Evolutionary conservation across 176 grass and related monocot species (phyloP).

Genomic region (Triticum aestivum): DNA sequence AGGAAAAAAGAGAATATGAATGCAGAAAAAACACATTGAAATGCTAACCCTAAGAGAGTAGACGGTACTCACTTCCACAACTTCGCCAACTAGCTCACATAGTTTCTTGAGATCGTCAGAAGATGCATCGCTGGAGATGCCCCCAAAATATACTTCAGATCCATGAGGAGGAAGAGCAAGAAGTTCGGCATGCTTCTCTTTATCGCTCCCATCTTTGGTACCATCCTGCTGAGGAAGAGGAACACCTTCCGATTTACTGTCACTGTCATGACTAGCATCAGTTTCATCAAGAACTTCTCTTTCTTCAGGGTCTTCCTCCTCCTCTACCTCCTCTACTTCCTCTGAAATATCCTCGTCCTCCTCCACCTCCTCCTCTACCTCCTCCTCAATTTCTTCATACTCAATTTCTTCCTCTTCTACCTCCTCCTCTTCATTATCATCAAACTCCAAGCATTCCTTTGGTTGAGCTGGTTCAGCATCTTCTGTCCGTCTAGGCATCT

Average conservation of each 20-base stretch:
- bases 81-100: slow-evolving; percentile 76
- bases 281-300: slow-evolving; percentile 11
- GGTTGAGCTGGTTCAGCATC: slow-evolving; percentile 39
- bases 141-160: slow-evolving; percentile 79
- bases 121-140: slow-evolving; percentile 54
- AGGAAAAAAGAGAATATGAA: slow-evolving; percentile 9
- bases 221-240: slow-evolving; percentile 16
- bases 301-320: slow-evolving; percentile 52
- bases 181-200: slow-evolving; percentile 55
- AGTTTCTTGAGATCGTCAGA: slow-evolving; percentile 75
- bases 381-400: slow-evolving; percentile 68
- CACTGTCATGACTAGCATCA: slow-evolving; percentile 22
- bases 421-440: slow-evolving; percentile 53
- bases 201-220: slow-evolving; percentile 29
- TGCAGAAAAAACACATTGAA: slow-evolving; percentile 23
- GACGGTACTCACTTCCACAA: slow-evolving; percentile 70
- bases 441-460: slow-evolving; percentile 48
- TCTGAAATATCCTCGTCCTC: slow-evolving; percentile 43
- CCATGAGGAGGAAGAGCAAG: slow-evolving; percentile 93
- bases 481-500: slow-evolving; percentile 68
- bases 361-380: slow-evolving; percentile 56
- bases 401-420: slow-evolving; percentile 67
- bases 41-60: slow-evolving; percentile 26
- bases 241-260: slow-evolving; percentile 15
- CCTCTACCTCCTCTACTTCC: slow-evolving; percentile 49